Base-by-base conservation (phyloP, 2,329 filamentous ascomycete species). In the Botrytis elliptica region DNA sequence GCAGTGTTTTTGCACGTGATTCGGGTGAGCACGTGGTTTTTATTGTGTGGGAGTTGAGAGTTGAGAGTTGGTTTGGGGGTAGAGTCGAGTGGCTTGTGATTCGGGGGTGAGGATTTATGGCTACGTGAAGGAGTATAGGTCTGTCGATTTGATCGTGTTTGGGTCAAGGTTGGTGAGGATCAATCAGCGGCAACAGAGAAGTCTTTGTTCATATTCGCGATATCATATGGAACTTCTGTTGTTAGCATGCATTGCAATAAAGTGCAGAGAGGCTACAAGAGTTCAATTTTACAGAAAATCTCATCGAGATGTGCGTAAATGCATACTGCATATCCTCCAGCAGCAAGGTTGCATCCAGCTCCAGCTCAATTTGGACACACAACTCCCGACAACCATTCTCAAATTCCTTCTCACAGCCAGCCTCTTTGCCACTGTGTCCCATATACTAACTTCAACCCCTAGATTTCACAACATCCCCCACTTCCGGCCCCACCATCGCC, bases 391-490 rank as follows among this genome's bases (percentile, higher is more conserved):
- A 14, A 8, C 22, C 49, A 20, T 10, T 42, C 46, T n/a, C 46
- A 42, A 29, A n/a, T 16, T 25, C 14, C 8, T 25, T 25, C 38
- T 4, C 33, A 2, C 36, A 42, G n/a, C 1, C 36, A 69, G 18
- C 3, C 66, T 5, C 38, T n/a, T 7, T 25, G 2, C 6, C 4
- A 40, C 5, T 3, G 1, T 22, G 18, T 16, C 29, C 14, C 38
- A 44, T 18, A 44, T 4, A 64, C 63, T 72, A 59, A 72, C 49
- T 8, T 18, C 0, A 8, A 0, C 29, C 29, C 25, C 29, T 4
- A 87, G 88, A 93, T 79, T 87, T 92, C 77, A 91, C 90, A 70
- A 83, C 90, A 40, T 88, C 88, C 1, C 89, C 88, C 1, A 77
- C 79, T 7, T 82, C 83, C 70, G 85, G 89, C 1, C 87, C 88